Conservation (phyloP, 768 basidiomycete species). For the Hygrophorus pudorinus region DNA sequence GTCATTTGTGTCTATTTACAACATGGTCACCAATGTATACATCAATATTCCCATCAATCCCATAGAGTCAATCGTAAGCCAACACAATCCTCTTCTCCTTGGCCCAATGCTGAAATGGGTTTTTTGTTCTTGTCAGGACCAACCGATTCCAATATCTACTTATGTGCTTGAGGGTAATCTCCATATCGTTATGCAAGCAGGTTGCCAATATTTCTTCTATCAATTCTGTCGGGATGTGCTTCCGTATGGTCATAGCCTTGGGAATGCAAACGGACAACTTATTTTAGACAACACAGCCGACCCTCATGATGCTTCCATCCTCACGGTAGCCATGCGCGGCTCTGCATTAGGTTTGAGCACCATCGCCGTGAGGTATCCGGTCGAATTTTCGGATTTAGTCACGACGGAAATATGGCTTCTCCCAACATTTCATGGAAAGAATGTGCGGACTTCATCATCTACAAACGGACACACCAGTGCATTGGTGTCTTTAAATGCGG, state of each 20-base stretch:
- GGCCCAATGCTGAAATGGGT: no score
- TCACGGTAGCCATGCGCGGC: not conserved
- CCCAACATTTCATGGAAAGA: not conserved
- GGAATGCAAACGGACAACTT: not conserved
- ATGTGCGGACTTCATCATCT: no score
- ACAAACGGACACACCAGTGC: no score
- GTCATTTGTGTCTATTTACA: not conserved
- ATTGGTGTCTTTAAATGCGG: no score
- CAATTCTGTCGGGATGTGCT: not conserved
- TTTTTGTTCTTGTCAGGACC: not conserved
- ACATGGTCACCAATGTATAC: not conserved
- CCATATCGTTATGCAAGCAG: not conserved
- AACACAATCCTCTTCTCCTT: no score
- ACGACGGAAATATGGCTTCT: not conserved
- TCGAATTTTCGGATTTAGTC: not conserved
- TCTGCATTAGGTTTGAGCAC: not conserved
- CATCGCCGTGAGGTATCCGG: not conserved
- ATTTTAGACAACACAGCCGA: not conserved
- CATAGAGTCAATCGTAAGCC: no score
- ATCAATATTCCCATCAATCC: not conserved
- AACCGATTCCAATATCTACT: not conserved
- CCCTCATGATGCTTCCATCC: not conserved
- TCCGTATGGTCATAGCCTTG: not conserved
- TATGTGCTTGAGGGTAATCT: not conserved
- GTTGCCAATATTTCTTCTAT: not conserved